Evolutionary conservation across 2,329 filamentous ascomycete genomes (phyloP), one percentile per base, ranked within the genome.

Genomic region (Pseudocercospora eumusae): DNA sequence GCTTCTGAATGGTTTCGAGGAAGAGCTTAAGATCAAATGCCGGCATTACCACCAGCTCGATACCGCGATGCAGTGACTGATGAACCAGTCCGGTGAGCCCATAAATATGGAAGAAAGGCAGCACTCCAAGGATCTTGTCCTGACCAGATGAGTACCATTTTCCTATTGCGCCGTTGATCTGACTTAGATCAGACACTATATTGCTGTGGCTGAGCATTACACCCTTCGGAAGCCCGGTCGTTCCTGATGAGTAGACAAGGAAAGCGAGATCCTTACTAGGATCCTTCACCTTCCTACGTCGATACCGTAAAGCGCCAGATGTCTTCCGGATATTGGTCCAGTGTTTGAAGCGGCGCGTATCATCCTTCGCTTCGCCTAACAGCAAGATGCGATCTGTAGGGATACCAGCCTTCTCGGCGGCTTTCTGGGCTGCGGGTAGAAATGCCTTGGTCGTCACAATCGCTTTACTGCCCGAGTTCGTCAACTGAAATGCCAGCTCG

Each of bases 71-170:
- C 11, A 92, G 76, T 33, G 86, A 80, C 70, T 87, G 82, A 64
- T 95, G 86, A 33, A 96, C 81, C 44, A 92, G 83, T 69, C 85
- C 88, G 11, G 86, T 90, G 23, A 96, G 83, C 7, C 89, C 89
- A 72, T 96, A 96, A 65, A 96, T 93, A 74, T 96, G 92, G 78
- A 92, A 96, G 75, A 96, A 95, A 0, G 93, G 93, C 10, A 96
- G 76, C 62, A 96, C 88, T 1, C 90, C 90, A 6, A 97, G 76
- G 28, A 95, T 80, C 62, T 84, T 86, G 73, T 96, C 93, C 83
- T 1, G 79, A 73, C 0, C 84, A 83, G 57, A 62, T 59, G 79
- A 66, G 71, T 74, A 65, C 74, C 69, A 77, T 76, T 74, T 74
- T 75, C 63, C 8, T 71, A 72, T 75, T 93, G 93, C 84, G 68